A percentile compares a stretch with the other conserved stretches of the same genome.
Conservation (phyloP, 2,329 filamentous ascomycete genomes). For the Ophiocordyceps robertsii region DNA sequence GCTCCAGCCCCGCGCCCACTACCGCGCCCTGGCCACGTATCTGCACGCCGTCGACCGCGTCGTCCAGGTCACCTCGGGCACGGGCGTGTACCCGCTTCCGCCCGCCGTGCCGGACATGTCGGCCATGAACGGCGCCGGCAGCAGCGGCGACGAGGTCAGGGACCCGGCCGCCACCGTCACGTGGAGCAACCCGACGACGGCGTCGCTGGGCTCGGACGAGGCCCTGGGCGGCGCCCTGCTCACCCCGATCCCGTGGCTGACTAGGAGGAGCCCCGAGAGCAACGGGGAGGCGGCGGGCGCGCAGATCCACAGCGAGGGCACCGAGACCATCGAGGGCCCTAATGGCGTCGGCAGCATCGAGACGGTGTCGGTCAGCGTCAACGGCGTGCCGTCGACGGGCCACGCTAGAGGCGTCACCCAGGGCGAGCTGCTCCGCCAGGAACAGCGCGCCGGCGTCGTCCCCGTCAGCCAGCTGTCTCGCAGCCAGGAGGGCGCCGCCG, state of each 20-base stretch:
- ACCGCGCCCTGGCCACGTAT: constrained; percentile 70
- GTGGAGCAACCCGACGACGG: constrained; percentile 33
- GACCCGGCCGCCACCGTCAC: constrained; percentile 25
- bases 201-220: constrained; percentile 66
- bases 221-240: constrained; percentile 79
- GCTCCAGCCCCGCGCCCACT: constrained; percentile 62
- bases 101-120: constrained; percentile 47
- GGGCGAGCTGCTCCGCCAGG: constrained; percentile 73
- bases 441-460: constrained; percentile 70
- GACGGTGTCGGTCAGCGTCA: constrained; percentile 65
- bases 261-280: constrained; percentile 20
- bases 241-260: constrained; percentile 88
- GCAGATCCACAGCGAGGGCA: constrained; percentile 54
- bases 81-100: constrained; percentile 71
- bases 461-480: constrained; percentile 48
- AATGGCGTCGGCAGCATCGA: constrained; percentile 69
- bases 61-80: constrained; percentile 74
- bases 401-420: constrained; percentile 54
- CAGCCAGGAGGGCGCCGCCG: constrained; percentile 16
- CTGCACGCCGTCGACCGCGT: constrained; percentile 85
- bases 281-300: constrained; percentile 16
- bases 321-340: constrained; percentile 68
- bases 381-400: constrained; percentile 46
- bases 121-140: constrained; percentile 23
- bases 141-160: constrained; percentile 46